Base-by-base conservation (phyloP, 352 stramenopile genomes). In the Phytophthora sojae region DNA sequence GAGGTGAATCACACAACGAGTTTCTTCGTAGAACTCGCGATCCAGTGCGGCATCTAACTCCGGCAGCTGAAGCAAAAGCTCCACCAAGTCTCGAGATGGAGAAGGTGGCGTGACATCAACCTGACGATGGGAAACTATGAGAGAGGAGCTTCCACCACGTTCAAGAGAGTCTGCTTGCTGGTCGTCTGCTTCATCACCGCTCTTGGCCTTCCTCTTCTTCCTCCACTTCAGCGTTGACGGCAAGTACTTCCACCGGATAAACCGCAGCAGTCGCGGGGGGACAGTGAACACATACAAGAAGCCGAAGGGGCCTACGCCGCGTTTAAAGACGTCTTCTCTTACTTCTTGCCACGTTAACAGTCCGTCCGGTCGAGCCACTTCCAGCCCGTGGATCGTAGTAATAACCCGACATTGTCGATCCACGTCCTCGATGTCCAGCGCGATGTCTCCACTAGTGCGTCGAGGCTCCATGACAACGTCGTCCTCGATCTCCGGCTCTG, bases 1-100 rank as follows among this genome's bases (percentile, higher is more conserved):
- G 44, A 98, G 88, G 66, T 98, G 91, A 57, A 98, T 96, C 57
- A 97, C 87, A 60, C 90, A 96, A 1, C 93, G 80, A 29, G 91
- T 97, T 77, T 98, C 94, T 54, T 98, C 94, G 47, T 80, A 88
- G 65, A 96, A 98, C 45, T 82, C 87, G 32, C 53, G 69, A 55
- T 95, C 89, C 4, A 97, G 76, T 14, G 88, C 80, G 25, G 88
- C 86, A 51, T 96, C 91, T 19, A 96, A 75, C 30, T 84, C 64
- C 1, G 86, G 89, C 17, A 97, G 69, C 62, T 88, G 63, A 66
- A 91, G 50, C 17, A 96, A 65, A 4, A 86, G 73, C 9, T 79
- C 79, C 30, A 96, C 80, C 21, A 96, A 67, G 25, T 96, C 90
- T 25, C 74, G 70, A 6, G 62, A 49, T 12, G 69, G 61, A n/a